These are phyloP conservation scores for Metschnikowia santaceciliae DNA, from an alignment of 805 yeast genomes.

Conservation along the genomic window DNA sequence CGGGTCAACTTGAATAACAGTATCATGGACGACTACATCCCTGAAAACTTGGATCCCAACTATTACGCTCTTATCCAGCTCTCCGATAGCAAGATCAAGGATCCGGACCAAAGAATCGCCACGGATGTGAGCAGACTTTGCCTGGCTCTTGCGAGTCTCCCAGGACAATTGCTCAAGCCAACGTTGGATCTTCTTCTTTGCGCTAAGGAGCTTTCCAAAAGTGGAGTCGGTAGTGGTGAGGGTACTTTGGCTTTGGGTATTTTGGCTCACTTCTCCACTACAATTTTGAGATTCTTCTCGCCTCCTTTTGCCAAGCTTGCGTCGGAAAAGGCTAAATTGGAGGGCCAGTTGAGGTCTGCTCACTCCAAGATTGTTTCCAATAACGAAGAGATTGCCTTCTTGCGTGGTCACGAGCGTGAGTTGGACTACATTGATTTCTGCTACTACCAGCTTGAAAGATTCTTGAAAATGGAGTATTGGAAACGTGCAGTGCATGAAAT, in stretches of 20 bases:
- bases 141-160: conserved; percentile 64
- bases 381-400: conserved; percentile 82
- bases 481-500: conserved; percentile 77
- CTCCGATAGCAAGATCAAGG: conserved; percentile 48
- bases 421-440: conserved; percentile 70
- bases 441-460: conserved; percentile 76
- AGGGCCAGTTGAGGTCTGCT: conserved; percentile 76
- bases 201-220: conserved; percentile 67
- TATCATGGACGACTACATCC: conserved; percentile 68
- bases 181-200: conserved; percentile 73
- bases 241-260: conserved; percentile 76
- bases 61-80: conserved; percentile 69
- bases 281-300: conserved; percentile 66
- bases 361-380: conserved; percentile 79
- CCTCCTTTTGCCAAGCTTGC: conserved; percentile 88
- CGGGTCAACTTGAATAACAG: conserved; percentile 61
- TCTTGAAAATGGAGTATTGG: conserved; percentile 69
- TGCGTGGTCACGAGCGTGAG: conserved; percentile 79
- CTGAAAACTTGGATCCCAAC: conserved; percentile 63
- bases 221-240: conserved; percentile 69
- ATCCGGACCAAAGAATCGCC: conserved; percentile 81
- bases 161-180: conserved; percentile 83
- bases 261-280: conserved; percentile 76
- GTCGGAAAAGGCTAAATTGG: conserved; percentile 69
- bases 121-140: conserved; percentile 76